Base-by-base conservation (phyloP, 768 basidiomycete species). In the Phylloporus sp. region DNA sequence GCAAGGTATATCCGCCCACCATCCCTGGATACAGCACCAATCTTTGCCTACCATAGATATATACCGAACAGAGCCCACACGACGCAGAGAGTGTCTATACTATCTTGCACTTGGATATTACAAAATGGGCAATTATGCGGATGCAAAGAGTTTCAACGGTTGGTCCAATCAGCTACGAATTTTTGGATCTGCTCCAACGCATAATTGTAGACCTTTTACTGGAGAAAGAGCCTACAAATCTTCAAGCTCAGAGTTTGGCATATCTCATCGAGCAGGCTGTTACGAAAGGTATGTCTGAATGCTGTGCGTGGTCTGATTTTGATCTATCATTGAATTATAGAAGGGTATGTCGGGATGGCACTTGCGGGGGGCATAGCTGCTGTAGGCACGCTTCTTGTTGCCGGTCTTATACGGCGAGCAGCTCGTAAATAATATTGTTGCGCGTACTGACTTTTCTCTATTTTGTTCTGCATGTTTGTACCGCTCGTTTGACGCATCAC, bases 311-410 rank as follows among this genome's bases (percentile, higher is more conserved):
- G 29, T 26, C 22, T 11, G 4, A 40, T 10, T 28, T 32, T 24
- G 16, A 40, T 26, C 50, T 12, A 55, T 41, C 31, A 36, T 45
- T 42, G 27, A 26, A 45, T 44, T 31, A 6, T 68, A 95, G 95
- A 99, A 70, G 95, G 95, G n/a, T 97, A 97, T 68, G 91, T 97
- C 45, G 97, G 97, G 42, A 93, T 99, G 87, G 97, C 94, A 13
- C 77, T 99, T 38, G 91, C 85, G 18, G 95, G 95, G 45, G 92
- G 94, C 49, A 86, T 81, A 36, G 93, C 90, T 13, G 94, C 95
- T 13, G 62, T 95, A 20, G 89, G 91, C 46, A 84, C 88, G 27
- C 69, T 92, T 43, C 67, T 88, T 52, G 52, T 91, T 49, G 86
- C 89, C 66, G 74, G 81, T 72, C 74, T 91, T 64, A 78, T 93